Evolutionary conservation across 164 flowering plant genomes (phyloP), one percentile per base, ranked within the genome.

Genomic region (Berberis thunbergii): DNA sequence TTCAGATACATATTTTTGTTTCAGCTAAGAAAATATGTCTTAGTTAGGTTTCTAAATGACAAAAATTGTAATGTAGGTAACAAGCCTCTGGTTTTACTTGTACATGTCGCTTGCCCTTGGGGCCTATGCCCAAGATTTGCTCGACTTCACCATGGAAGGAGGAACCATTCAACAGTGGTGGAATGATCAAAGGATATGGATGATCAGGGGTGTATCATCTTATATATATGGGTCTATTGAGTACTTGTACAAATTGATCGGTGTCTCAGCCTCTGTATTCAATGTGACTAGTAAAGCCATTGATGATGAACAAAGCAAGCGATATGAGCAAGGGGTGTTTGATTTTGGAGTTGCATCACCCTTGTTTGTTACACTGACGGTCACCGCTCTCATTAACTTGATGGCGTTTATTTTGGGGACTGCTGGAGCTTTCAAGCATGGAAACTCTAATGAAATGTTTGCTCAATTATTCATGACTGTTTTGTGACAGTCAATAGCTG

Each of bases 161-260:
- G 79, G 80, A 8, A 76, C 86, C 1, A 12, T 78, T 13, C 66
- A 42, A 49, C 67, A 69, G 46, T 92, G 98, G 98, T 86, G 88
- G 89, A 91, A 63, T 56, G 84, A 80, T 53, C 96, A 89, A 52
- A 81, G 96, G 60, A 81, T 85, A 78, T 87, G 92, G 95, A 44
- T 84, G 73, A 74, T 84, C 7, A 75, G 81, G 38, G 91, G 96
- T 39, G 69, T 79, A 1, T 64, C 98, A 11, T 75, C 80, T 55
- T 76, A 59, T 67, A 40, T 79, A 7, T 84, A 83, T 54, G 90
- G 80, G 8, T 45, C 50, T 1, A 6, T 77, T 0, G 85, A 89
- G 55, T 87, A 43, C 73, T 3, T 69, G 0, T 73, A 77, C 52
- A 68, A 74, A 38, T 57, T 52, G 42, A 41, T 84, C 0, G 85